phyloP scores from a whole-genome alignment of 345 rosid species.

The Salix exigua region DNA sequence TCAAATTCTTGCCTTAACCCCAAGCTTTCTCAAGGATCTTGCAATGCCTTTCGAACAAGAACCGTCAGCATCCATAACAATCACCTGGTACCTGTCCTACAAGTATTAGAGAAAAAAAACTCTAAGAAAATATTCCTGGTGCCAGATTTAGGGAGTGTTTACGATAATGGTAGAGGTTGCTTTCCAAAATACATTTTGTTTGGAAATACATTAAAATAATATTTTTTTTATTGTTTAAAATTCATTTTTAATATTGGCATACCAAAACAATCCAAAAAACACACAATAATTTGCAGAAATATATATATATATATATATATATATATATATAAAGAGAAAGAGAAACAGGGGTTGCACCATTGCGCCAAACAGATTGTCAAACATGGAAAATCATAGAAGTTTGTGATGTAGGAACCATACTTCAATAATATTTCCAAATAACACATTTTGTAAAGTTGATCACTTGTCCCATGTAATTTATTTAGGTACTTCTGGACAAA shows the following conservation, averaged over 20 bases:
- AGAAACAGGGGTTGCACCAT: too few species aligned
- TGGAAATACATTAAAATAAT: too few species aligned
- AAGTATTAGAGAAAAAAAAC: conserved; percentile 41
- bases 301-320: too few species aligned
- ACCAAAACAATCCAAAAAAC: too few species aligned
- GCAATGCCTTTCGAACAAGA: conserved; percentile 79
- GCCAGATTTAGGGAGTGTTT: neutral
- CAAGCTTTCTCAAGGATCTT: conserved; percentile 83
- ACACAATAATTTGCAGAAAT: too few species aligned
- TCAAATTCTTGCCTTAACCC: conserved; percentile 55
- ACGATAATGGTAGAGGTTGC: too few species aligned
- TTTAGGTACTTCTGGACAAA: neutral
- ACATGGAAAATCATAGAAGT: neutral
- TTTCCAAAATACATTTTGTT: too few species aligned
- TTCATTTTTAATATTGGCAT: too few species aligned
- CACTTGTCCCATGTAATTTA: neutral
- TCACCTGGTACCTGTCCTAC: conserved; percentile 96
- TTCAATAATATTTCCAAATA: neutral
- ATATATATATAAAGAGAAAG: too few species aligned
- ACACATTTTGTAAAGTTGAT: neutral
- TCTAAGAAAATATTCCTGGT: conserved; percentile 26
- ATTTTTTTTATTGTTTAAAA: too few species aligned
- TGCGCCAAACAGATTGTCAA: too few species aligned
- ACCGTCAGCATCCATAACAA: conserved; percentile 94
- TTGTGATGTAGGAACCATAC: neutral